phyloP scores from a whole-genome alignment of 371 early-diverging fungal genomes.

The Syncephalis plumigaleata region DNA sequence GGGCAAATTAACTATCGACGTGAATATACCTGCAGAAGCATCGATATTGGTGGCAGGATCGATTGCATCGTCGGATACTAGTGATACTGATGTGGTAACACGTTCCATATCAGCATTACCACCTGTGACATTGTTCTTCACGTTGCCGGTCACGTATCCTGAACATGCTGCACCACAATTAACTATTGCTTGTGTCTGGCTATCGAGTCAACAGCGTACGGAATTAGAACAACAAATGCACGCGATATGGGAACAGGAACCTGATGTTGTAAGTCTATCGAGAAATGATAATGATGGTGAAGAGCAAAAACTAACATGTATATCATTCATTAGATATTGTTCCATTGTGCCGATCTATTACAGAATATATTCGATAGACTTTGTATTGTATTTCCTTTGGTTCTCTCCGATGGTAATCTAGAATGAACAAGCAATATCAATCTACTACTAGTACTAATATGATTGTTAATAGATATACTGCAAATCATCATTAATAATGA shows the following conservation, averaged over 20 bases:
- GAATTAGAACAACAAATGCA: slow-evolving; percentile 3
- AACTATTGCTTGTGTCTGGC: slow-evolving; percentile 6
- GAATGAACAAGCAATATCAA: too few relatives aligned
- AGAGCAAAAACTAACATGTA: too few relatives aligned
- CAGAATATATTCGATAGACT: slow-evolving; percentile 5
- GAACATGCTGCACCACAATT: slow-evolving; percentile 2
- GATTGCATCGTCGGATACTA: too few relatives aligned
- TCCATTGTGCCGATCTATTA: slow-evolving; percentile 8
- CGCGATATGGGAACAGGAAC: slow-evolving; percentile 7
- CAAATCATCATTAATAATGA: neutral
- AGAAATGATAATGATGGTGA: too few relatives aligned
- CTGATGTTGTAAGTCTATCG: slow-evolving; percentile 6
- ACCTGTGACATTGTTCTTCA: slow-evolving; percentile 5
- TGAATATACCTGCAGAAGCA: neutral
- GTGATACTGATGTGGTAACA: neutral
- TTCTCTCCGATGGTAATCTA: too few relatives aligned
- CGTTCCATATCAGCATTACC: slow-evolving; percentile 2
- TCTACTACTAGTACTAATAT: too few relatives aligned
- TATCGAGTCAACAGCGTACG: slow-evolving; percentile 1
- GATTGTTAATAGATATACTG: too few relatives aligned
- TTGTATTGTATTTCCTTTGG: slow-evolving; percentile 2
- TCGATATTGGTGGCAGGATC: neutral
- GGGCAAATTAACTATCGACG: neutral
- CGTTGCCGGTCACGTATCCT: slow-evolving; percentile 8
- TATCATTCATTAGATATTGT: slow-evolving; percentile 8